A percentile compares a stretch with the other conserved stretches of the same genome.
These are phyloP conservation scores for Polychytrium aggregatum DNA, from an alignment of 192 early-diverging fungal genomes.

Conservation along the genomic window DNA sequence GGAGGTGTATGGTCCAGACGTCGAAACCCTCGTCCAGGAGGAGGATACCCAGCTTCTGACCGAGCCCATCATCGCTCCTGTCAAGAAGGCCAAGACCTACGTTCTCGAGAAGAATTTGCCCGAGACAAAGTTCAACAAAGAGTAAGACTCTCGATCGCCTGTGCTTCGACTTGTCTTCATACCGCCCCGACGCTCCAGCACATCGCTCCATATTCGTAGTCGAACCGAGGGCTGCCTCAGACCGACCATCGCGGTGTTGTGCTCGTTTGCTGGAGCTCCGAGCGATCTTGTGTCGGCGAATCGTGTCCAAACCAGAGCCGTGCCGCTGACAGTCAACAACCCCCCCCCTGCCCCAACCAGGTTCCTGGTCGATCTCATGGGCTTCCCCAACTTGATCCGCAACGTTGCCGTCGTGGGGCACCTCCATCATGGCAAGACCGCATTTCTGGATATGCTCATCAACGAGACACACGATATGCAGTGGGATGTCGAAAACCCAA, in stretches of 20 bases:
- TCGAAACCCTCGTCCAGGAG: conserved; percentile 92
- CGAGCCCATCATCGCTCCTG: conserved; percentile 87
- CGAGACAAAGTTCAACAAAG: conserved; percentile 74
- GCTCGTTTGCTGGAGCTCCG: too few relatives aligned
- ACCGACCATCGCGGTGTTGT: too few relatives aligned
- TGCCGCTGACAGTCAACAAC: neutral
- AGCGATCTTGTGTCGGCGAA: neutral
- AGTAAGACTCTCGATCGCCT: conserved; percentile 38
- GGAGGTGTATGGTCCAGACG: conserved; percentile 89
- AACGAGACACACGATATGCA: conserved; percentile 67
- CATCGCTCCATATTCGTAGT: neutral
- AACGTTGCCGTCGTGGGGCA: conserved; percentile 90
- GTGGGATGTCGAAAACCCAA: conserved; percentile 34
- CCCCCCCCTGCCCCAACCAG: neutral
- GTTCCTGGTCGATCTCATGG: conserved; percentile 28
- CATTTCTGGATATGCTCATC: conserved; percentile 87
- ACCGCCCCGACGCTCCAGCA: neutral
- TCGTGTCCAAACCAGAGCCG: neutral
- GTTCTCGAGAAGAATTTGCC: conserved; percentile 77
- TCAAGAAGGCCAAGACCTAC: conserved; percentile 77
- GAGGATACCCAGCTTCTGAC: conserved; percentile 94
- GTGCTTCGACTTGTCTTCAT: neutral
- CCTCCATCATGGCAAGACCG: conserved; percentile 95
- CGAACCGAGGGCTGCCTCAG: too few relatives aligned
- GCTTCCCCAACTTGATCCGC: conserved; percentile 65